Evolutionary conservation across 345 rosid genomes (phyloP), one percentile per base, ranked within the genome.

Genomic region (Lenwebbia sp.): DNA sequence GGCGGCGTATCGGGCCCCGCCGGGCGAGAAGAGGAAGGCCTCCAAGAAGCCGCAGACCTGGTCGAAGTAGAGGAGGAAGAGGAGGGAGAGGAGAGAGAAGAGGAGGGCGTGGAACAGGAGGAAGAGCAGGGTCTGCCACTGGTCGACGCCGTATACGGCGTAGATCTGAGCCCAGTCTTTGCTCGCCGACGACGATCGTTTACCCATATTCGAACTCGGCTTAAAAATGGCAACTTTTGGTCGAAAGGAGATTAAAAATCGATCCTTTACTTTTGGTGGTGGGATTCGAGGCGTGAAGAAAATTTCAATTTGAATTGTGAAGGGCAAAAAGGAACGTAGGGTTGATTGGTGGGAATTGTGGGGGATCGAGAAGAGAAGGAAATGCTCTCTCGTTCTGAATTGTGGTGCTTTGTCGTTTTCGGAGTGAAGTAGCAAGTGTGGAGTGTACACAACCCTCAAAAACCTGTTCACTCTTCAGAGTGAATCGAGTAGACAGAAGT

Each of bases 131-230:
- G 98, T 96, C 82, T 96, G 98, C 95, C 98, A 96, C 85, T 96
- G 98, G 82, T 97, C 98, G 91, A 97, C 90, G 83, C 99, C 99
- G 91, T 97, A 97, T 30, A 97, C 92, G 6, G 95, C 92, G 88
- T 97, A 97, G 98, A 97, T 96, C 99, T 95, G 99, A 76, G 94
- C 87, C 99, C 99, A 97, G 51, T 97, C 98, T 37, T 70, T 70
- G 81, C 81, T 10, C 47, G 81, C 47, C 47, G 81, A 70, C 25
- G 81, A 33, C 47, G 47, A 70, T 19, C 47, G 47, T 5, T 70
- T 70, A 70, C 81, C 81, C 81, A 70, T 70, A 3, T 70, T 37
- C 47, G 81, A 70, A 70, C 81, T 23, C 47, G 81, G 22, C 81
- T 70, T 6, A 37, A 70, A 70, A 70, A 70, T 37, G 81, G 81